phyloP scores from a whole-genome alignment of 164 flowering plant genomes.

The Vitis cinerea region DNA sequence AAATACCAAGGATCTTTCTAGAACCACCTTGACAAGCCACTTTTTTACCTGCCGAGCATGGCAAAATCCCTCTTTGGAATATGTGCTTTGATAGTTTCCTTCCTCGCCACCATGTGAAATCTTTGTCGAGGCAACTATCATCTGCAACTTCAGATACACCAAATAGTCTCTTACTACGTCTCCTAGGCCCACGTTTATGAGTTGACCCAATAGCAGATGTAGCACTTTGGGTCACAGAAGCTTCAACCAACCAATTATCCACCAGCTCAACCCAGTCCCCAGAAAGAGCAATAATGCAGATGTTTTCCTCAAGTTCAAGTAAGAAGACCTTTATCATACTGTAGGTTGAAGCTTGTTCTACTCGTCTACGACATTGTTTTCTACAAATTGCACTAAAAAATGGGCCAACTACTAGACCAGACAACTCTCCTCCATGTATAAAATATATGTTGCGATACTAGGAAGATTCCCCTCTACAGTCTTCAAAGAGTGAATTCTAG shows the following conservation, averaged over 20 bases:
- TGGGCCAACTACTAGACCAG: conserved; percentile 69
- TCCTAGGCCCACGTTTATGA: conserved; percentile 64
- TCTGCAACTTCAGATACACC: conserved; percentile 32
- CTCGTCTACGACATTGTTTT: conserved; percentile 63
- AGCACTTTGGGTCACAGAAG: conserved; percentile 39
- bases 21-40: conserved; percentile 87
- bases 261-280: conserved; percentile 78
- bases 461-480: conserved; percentile 57
- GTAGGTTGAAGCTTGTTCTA: conserved; percentile 59
- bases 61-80: conserved; percentile 67
- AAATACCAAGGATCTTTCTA: conserved; percentile 56
- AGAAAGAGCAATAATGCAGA: conserved; percentile 61
- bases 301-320: conserved; percentile 81
- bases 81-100: conserved; percentile 59
- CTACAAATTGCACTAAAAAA: conserved; percentile 49
- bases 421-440: conserved; percentile 73
- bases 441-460: conserved; percentile 64
- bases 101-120: conserved; percentile 81
- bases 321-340: conserved; percentile 48
- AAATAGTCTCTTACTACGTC: conserved; percentile 58
- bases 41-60: conserved; percentile 44
- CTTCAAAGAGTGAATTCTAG: conserved; percentile 45
- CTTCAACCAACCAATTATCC: conserved; percentile 58
- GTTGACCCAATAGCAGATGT: conserved; percentile 35
- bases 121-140: conserved; percentile 33